Evolutionary conservation across 2,329 filamentous ascomycete species (phyloP), one percentile per base, ranked within the genome.

Genomic region (Trichoderma sp.): DNA sequence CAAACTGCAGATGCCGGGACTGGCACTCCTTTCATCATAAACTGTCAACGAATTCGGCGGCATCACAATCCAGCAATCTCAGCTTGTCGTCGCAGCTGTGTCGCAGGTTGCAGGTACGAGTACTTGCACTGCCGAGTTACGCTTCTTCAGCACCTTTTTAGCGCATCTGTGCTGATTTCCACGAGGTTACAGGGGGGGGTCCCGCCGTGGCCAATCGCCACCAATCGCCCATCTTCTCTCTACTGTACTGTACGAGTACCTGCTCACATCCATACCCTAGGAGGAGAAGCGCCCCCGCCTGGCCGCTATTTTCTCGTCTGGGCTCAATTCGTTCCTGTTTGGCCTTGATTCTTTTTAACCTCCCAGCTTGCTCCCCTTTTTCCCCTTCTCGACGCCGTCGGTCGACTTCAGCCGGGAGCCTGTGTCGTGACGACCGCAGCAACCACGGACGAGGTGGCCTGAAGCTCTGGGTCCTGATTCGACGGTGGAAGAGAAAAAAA

Each of bases 91-190:
- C 63, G 43, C 63, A 34, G 50, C 47, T 30, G 50, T 58, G 43
- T 59, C 55, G 65, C 68, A 59, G 53, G 68, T 71, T 71, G 64
- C 62, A 57, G 30, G 32, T 64, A 15, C 8, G 23, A 23, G 64
- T 17, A 53, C 47, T 13, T 50, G 53, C 53, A 65, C 62, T 43
- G 69, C 61, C 69, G 32, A 36, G 23, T 13, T 34, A 20, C 63
- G 47, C 64, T 67, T 65, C 70, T 71, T 67, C 70, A 71, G 70
- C 63, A 68, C 70, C 28, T 61, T 67, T 71, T 61, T 71, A 71
- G 70, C 63, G 63, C 70, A 67, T 71, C 53, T 34, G 26, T 26
- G 70, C 62, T 61, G 70, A 43, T 66, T 67, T 59, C 70, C 70
- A 71, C 70, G 70, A 67, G 70, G 63, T 39, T 67, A 67, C 70